phyloP scores from a whole-genome alignment of 768 basidiomycete genomes.

The Boletus sp. region DNA sequence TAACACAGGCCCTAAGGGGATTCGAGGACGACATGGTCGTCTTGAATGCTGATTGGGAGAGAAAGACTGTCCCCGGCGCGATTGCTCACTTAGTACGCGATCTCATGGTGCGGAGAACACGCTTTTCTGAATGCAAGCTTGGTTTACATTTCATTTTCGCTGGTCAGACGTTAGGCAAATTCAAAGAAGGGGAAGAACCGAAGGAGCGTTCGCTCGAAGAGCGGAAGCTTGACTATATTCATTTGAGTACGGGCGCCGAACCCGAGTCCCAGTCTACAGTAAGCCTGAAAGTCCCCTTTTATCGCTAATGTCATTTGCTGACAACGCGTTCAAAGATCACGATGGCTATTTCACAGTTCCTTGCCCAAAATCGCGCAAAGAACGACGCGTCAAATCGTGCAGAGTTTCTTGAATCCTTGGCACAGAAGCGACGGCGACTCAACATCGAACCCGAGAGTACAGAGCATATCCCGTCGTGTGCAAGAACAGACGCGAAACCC shows the following conservation, averaged over 20 bases:
- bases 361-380: slow-evolving; percentile 66
- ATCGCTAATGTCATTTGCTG: background rate
- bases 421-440: slow-evolving; percentile 51
- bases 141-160: slow-evolving; percentile 1
- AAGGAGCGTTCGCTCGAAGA: slow-evolving; percentile 51
- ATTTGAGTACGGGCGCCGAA: slow-evolving; percentile 43
- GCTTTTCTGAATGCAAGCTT: background rate
- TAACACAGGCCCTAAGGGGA: slow-evolving; percentile 58
- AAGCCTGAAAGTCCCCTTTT: slow-evolving; percentile 26
- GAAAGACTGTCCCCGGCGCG: slow-evolving; percentile 52
- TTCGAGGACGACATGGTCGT: slow-evolving; percentile 72
- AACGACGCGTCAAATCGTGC: slow-evolving; percentile 76
- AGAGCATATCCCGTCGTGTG: slow-evolving; percentile 53
- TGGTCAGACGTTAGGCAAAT: slow-evolving; percentile 31
- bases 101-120: slow-evolving; percentile 44
- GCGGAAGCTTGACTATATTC: slow-evolving; percentile 64
- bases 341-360: slow-evolving; percentile 68
- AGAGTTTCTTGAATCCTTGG: slow-evolving; percentile 65
- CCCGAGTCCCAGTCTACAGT: slow-evolving; percentile 61
- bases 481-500: slow-evolving; percentile 68
- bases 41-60: slow-evolving; percentile 67
- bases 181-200: slow-evolving; percentile 24
- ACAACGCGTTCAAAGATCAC: slow-evolving; percentile 47
- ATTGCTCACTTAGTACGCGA: slow-evolving; percentile 49
- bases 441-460: slow-evolving; percentile 35